Percentiles rank a stretch among this genome's conserved stretches.
Evolutionary conservation across 1,284 basidiomycete species (phyloP).

Genomic region (Boletus subluridellus): DNA sequence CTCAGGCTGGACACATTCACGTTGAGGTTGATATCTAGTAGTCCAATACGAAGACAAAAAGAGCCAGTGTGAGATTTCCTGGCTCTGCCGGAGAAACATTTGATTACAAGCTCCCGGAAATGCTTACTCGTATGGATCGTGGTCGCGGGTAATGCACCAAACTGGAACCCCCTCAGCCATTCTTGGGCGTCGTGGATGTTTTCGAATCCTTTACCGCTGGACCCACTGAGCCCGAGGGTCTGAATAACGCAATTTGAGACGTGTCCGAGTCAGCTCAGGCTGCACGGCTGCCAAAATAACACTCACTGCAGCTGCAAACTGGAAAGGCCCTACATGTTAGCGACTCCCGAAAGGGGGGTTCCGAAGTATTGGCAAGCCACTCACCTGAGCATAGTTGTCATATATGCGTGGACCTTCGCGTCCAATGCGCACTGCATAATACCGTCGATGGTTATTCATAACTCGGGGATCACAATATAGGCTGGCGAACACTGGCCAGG

Average conservation of each 20-base stretch:
- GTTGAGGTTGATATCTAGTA: slow-evolving; percentile 26
- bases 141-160: slow-evolving; percentile 9
- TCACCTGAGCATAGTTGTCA: slow-evolving; percentile 26
- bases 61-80: background rate
- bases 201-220: slow-evolving; percentile 35
- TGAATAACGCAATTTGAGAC: slow-evolving; percentile 3
- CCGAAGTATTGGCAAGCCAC: slow-evolving; percentile 3
- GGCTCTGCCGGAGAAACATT: background rate
- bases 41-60: background rate
- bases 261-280: too few species aligned
- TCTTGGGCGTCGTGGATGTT: slow-evolving; percentile 29
- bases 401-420: slow-evolving; percentile 35
- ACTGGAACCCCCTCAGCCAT: slow-evolving; percentile 26
- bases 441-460: slow-evolving; percentile 26
- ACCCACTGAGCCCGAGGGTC: slow-evolving; percentile 33
- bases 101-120: background rate
- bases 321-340: background rate
- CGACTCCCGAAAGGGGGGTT: background rate
- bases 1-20: slow-evolving; percentile 12
- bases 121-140: slow-evolving; percentile 21
- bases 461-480: background rate
- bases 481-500: background rate
- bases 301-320: slow-evolving; percentile 31
- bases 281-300: background rate
- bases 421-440: slow-evolving; percentile 37